Base-by-base conservation (phyloP, 192 early-diverging fungal genomes). In the Coemansia sp. region DNA sequence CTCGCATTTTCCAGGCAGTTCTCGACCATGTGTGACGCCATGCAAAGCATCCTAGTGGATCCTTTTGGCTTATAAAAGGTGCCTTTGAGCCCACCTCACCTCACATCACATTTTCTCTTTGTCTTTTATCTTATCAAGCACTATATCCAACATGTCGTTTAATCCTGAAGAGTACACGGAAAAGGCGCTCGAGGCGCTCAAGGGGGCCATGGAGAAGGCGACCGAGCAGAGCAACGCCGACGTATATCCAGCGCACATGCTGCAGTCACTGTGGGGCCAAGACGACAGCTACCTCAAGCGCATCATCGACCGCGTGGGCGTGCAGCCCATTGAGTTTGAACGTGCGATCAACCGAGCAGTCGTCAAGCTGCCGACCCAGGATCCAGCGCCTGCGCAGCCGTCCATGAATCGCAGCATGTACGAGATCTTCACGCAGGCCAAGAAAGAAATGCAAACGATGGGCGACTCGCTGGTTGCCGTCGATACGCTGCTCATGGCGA, bases 381-480 rank as follows among this genome's bases (percentile, higher is more conserved):
- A 87, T 31, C 95, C 97, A 2, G 85, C 95, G 5, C 97, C 96
- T 0, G 69, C 84, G 1, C 85, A 92, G 21, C 59, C 95, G 4
- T 81, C 84, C 0, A 83, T 95, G 34, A 82, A 84, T 22, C 81
- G 87, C 1, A 76, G 84, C 53, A 65, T 89, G 19, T 66, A 68
- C 37, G 89, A 88, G 42, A 47, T 92, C 20, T 74, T 97, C 1
- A 68, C 86, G 4, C 78, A 83, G 59, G 93, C 96, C 19, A 87
- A 94, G 66, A 88, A 89, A 46, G 77, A 92, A 48, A 86, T 90
- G 72, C 92, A 94, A 65, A 80, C 83, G 25, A 94, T 95, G 78
- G 92, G 93, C 62, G 96, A 99, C 66, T 86, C 90, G 5, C 91
- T 89, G 68, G 81, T 99, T 40, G 87, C 91, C 5, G 80, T 97